Evolutionary conservation across 768 basidiomycete genomes (phyloP).

Genomic region (Pulveroboletus sp.): DNA sequence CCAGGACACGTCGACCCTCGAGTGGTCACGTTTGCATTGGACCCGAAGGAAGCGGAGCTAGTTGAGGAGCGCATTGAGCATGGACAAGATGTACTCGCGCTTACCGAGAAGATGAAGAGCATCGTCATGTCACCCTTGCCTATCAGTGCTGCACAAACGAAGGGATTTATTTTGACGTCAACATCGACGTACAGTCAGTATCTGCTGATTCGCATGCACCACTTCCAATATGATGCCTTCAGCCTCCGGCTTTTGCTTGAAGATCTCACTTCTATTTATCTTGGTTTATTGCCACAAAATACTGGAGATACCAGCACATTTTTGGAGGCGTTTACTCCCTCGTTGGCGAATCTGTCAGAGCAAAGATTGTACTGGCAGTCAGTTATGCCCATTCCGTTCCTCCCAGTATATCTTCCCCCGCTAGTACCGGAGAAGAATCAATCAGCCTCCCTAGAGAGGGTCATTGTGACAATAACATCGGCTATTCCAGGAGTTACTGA

Average conservation of each 20-base stretch:
- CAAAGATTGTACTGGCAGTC: slow-evolving; percentile 36
- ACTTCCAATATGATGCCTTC: slow-evolving; percentile 50
- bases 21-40: slow-evolving; percentile 22
- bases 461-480: slow-evolving; percentile 31
- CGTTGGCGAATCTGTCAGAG: slow-evolving; percentile 13
- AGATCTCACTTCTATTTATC: slow-evolving; percentile 37
- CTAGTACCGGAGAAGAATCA: not conserved
- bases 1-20: slow-evolving; percentile 15
- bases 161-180: slow-evolving; percentile 17
- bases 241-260: slow-evolving; percentile 38
- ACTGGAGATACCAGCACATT: slow-evolving; percentile 28
- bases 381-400: slow-evolving; percentile 27
- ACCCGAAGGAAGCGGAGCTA: slow-evolving; percentile 2
- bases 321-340: slow-evolving; percentile 21
- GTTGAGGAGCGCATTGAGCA: slow-evolving; percentile 10
- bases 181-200: slow-evolving; percentile 10
- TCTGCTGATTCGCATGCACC: slow-evolving; percentile 37
- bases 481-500: slow-evolving; percentile 40
- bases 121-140: slow-evolving; percentile 22
- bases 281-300: slow-evolving; percentile 18
- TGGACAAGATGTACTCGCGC: slow-evolving; percentile 1
- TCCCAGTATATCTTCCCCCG: slow-evolving; percentile 26
- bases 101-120: slow-evolving; percentile 19
- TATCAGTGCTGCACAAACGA: slow-evolving; percentile 16
- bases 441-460: not conserved